These are phyloP conservation scores for Climacium dendroides DNA, from an alignment of 225 moss, liverwort and hornwort species.

Conservation along the genomic window DNA sequence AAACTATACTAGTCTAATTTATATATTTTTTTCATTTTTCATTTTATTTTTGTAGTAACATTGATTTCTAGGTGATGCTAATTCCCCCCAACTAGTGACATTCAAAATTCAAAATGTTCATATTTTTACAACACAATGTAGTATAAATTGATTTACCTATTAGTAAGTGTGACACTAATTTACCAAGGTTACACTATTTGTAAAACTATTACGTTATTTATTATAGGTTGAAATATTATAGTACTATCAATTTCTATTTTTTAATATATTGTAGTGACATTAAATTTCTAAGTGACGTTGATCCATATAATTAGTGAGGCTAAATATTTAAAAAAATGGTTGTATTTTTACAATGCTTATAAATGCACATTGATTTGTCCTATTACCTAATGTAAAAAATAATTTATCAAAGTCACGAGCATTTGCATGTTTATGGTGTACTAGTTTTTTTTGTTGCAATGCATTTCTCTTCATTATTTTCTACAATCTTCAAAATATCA, in stretches of 20 bases:
- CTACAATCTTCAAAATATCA: not conserved
- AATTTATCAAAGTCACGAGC: not conserved
- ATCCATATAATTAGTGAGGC: accelerated
- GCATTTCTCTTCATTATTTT: not conserved
- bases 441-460: not conserved
- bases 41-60: too few relatives aligned
- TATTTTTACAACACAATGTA: not conserved
- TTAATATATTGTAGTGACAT: not conserved
- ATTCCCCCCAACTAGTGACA: too few relatives aligned
- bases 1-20: too few relatives aligned
- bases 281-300: not conserved
- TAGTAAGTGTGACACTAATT: not conserved
- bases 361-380: not conserved
- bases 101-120: not conserved
- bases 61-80: too few relatives aligned
- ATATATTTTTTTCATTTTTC: too few relatives aligned
- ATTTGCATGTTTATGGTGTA: not conserved
- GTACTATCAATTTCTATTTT: too few relatives aligned
- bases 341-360: not conserved
- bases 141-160: not conserved
- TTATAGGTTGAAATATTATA: not conserved
- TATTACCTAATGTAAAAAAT: not conserved
- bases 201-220: not conserved
- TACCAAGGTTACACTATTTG: not conserved
- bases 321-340: not conserved